A percentile compares a stretch with the other conserved stretches of the same genome.
Conservation (phyloP, 2,329 filamentous ascomycete genomes). For the Pseudocercospora cruenta region DNA sequence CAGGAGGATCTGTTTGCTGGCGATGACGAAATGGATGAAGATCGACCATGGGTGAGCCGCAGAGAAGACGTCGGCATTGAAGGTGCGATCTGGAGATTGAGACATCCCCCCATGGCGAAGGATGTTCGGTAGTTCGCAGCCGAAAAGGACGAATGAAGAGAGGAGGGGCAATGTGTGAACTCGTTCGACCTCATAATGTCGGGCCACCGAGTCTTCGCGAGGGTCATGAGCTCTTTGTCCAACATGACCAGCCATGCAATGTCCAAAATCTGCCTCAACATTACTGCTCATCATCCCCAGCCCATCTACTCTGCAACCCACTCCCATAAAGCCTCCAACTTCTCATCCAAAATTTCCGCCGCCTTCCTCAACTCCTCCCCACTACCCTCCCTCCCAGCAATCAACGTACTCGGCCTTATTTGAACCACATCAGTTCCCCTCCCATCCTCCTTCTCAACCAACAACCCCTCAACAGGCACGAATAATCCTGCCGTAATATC, state of each 20-base stretch:
- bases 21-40: constrained; percentile 15
- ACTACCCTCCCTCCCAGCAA: constrained; percentile 21
- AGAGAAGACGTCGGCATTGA: constrained; percentile 36
- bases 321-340: constrained; percentile 24
- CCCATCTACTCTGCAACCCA: constrained; percentile 16
- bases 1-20: constrained; percentile 62
- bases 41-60: constrained; percentile 36
- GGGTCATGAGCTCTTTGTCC: constrained; percentile 20
- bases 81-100: constrained; percentile 37
- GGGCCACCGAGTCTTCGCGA: constrained; percentile 20
- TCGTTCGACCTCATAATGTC: constrained; percentile 26
- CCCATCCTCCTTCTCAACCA: constrained; percentile 21
- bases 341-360: constrained; percentile 21
- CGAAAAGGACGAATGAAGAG: no score
- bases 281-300: neutral
- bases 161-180: no score
- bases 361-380: constrained; percentile 17
- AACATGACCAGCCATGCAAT: neutral
- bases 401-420: constrained; percentile 23
- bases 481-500: constrained; percentile 26
- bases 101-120: constrained; percentile 36
- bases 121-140: neutral
- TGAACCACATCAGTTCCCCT: constrained; percentile 21
- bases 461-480: constrained; percentile 24
- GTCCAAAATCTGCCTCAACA: no score